phyloP scores from a whole-genome alignment of 495 filamentous ascomycete genomes.

The Tuber indicum region DNA sequence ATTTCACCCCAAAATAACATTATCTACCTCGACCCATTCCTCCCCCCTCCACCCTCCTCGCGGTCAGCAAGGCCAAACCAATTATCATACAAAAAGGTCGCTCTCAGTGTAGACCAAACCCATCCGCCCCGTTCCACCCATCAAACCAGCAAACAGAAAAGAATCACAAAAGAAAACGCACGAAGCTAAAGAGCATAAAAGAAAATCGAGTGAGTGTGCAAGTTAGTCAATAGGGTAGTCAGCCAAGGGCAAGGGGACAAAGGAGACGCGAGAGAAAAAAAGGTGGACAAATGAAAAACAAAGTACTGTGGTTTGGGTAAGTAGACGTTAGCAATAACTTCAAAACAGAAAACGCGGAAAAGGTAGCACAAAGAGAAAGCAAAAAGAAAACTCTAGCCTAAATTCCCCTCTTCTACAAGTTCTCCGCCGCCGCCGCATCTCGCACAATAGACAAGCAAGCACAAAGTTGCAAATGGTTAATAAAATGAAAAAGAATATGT shows the following conservation, averaged over 20 bases:
- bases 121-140: conserved; percentile 1
- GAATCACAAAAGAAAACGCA: conserved; percentile 1
- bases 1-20: neutral
- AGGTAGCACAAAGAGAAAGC: conserved; percentile 9
- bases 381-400: conserved; percentile 13
- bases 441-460: conserved; percentile 6
- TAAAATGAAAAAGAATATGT: conserved; percentile 5
- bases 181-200: conserved; percentile 10
- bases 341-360: conserved; percentile 8
- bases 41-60: neutral
- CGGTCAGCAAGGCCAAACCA: conserved; percentile 10
- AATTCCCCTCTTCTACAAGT: conserved; percentile 2
- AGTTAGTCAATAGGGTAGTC: conserved; percentile 3
- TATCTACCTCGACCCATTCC: neutral
- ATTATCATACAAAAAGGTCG: conserved; percentile 17
- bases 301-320: neutral
- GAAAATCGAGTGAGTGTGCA: conserved; percentile 8
- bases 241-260: neutral
- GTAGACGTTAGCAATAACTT: neutral
- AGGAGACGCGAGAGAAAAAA: neutral
- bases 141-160: conserved; percentile 4
- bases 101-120: conserved; percentile 6
- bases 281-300: neutral
- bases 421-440: neutral
- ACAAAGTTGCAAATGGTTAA: conserved; percentile 6